Evolutionary conservation across 345 rosid species (phyloP).

Genomic region (Eucalyptus erythrocorys): DNA sequence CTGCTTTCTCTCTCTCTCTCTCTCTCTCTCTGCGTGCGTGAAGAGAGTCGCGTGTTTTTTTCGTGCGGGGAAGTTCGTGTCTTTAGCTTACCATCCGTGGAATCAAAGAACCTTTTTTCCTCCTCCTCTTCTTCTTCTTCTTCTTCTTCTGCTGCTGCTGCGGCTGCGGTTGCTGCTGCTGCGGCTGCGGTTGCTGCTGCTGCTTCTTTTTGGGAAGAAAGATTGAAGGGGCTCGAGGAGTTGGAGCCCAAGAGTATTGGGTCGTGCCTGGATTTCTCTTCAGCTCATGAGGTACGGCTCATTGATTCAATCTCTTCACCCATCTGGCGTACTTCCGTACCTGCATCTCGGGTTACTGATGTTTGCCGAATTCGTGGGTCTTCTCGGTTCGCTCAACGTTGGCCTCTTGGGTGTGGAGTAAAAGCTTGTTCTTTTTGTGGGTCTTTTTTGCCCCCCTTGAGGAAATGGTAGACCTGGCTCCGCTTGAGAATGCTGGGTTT

Average conservation of each 20-base stretch:
- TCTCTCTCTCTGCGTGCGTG: not conserved
- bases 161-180: not conserved
- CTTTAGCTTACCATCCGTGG: constrained; percentile 27
- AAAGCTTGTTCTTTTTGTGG: not conserved
- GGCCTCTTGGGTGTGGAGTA: not conserved
- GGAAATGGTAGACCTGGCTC: not conserved
- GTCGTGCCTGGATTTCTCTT: not conserved
- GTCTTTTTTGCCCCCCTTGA: not conserved
- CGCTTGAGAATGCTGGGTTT: not conserved
- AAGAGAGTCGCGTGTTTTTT: not conserved
- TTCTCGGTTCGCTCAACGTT: not conserved
- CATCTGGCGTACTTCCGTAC: not conserved
- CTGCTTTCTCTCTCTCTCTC: not conserved
- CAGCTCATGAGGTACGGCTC: not conserved
- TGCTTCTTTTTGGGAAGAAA: not conserved
- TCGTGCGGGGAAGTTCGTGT: not conserved
- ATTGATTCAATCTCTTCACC: not conserved
- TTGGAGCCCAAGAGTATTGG: not conserved
- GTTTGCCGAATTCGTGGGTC: not conserved
- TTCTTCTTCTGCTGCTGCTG: not conserved
- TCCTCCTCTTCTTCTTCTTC: not conserved
- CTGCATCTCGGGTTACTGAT: not conserved
- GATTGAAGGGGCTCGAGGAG: not conserved
- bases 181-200: not conserved
- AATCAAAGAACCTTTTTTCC: constrained; percentile 50